These are phyloP conservation scores for Trichoderma atrobrunneum DNA, from an alignment of 2,329 filamentous ascomycete genomes.

Conservation along the genomic window DNA sequence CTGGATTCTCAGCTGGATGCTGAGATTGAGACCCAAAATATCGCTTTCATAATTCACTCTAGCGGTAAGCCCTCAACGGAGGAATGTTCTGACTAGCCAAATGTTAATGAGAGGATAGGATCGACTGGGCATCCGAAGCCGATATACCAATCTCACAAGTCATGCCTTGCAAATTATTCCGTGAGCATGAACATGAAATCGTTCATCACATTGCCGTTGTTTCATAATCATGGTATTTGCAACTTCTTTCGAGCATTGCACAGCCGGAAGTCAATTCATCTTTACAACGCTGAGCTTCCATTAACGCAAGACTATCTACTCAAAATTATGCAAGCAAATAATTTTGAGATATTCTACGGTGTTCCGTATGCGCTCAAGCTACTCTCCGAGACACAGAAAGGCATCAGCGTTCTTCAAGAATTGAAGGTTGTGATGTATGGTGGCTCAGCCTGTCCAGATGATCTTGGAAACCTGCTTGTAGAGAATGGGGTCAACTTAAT, in stretches of 20 bases:
- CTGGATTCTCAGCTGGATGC: background rate
- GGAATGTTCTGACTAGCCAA: background rate
- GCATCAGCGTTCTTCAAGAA: background rate
- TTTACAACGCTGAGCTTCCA: slow-evolving; percentile 10
- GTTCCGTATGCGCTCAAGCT: slow-evolving; percentile 5
- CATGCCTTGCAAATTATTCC: slow-evolving; percentile 3
- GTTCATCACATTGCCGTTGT: background rate
- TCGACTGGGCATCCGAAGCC: slow-evolving; percentile 7
- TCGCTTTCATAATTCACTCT: slow-evolving; percentile 3
- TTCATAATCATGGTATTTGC: slow-evolving; percentile 3
- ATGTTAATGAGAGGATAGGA: background rate
- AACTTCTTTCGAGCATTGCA: slow-evolving; percentile 3
- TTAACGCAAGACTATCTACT: background rate
- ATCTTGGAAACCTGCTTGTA: background rate
- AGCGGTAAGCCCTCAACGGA: background rate
- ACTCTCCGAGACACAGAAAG: background rate
- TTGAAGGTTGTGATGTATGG: slow-evolving; percentile 9
- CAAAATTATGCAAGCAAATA: background rate
- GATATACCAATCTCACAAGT: background rate
- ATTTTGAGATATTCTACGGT: slow-evolving; percentile 4
- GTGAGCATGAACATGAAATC: slow-evolving; percentile 4
- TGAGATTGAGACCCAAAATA: slow-evolving; percentile 1
- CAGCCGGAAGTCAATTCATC: background rate
- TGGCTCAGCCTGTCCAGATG: slow-evolving; percentile 6
- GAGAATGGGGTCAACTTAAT: slow-evolving; percentile 6